Percentiles rank a stretch among this genome's conserved stretches.
phyloP scores from a whole-genome alignment of 805 yeast genomes.

The Metschnikowia peoriensis region DNA sequence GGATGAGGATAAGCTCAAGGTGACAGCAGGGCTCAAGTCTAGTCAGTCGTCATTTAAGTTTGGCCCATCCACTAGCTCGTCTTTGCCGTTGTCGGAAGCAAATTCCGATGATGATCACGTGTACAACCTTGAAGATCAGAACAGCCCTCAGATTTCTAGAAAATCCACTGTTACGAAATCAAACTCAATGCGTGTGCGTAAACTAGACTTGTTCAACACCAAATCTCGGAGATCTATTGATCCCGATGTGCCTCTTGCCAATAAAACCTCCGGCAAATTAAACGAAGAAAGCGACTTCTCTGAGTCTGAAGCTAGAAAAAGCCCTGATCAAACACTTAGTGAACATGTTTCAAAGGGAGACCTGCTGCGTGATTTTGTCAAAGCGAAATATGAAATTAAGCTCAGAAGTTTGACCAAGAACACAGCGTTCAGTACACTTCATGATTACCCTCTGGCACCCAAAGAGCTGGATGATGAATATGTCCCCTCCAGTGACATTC shows the following conservation, averaged over 20 bases:
- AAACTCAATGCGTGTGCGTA: constrained; percentile 41
- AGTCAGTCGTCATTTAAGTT: constrained; percentile 1
- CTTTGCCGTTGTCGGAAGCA: constrained; percentile 1
- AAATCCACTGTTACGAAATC: constrained; percentile 40
- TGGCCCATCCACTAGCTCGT: not conserved
- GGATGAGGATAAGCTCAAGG: constrained; percentile 8
- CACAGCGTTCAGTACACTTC: constrained; percentile 37
- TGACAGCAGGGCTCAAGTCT: not conserved
- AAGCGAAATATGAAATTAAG: constrained; percentile 5
- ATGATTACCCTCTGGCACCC: constrained; percentile 8
- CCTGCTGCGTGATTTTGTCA: not conserved
- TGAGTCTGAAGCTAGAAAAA: not conserved
- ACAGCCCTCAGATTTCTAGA: constrained; percentile 31
- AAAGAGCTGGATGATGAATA: not conserved
- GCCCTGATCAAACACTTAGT: not conserved
- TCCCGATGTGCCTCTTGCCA: not conserved
- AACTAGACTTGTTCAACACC: constrained; percentile 33
- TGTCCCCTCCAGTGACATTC: not conserved
- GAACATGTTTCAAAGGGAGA: not conserved
- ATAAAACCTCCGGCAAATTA: not conserved
- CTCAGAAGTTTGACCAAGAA: constrained; percentile 29
- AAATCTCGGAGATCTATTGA: not conserved
- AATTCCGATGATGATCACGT: constrained; percentile 24
- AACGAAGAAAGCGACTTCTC: constrained; percentile 1
- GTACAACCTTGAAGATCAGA: constrained; percentile 31